Evolutionary conservation across 108 stramenopile genomes (phyloP).

Genomic region (Chaetoceros tenuissimus): DNA sequence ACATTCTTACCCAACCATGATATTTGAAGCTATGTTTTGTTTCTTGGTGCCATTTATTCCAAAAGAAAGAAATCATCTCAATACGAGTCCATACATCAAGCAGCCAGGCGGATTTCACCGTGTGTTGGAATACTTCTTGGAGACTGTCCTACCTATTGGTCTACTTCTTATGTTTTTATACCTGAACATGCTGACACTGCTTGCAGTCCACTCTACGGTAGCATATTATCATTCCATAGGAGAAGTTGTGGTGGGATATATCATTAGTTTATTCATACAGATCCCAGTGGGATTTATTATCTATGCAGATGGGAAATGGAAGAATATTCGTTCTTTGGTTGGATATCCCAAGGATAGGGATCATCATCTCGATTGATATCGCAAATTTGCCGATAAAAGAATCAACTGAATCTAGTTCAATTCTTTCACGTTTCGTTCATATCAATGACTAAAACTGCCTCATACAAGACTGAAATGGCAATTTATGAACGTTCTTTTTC

Average conservation of each 20-base stretch:
- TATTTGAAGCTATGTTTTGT: conserved; percentile 49
- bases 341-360: conserved; percentile 15
- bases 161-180: conserved; percentile 39
- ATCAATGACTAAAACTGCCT: not conserved
- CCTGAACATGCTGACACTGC: conserved; percentile 52
- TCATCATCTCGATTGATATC: not conserved
- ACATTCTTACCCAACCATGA: conserved; percentile 56
- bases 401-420: not conserved
- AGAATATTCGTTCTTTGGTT: conserved; percentile 4
- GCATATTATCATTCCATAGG: conserved; percentile 62
- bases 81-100: not conserved
- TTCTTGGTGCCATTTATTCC: conserved; percentile 35
- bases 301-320: conserved; percentile 22
- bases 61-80: not conserved
- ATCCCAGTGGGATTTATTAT: conserved; percentile 42
- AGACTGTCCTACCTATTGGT: conserved; percentile 12
- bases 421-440: not conserved
- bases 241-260: conserved; percentile 61
- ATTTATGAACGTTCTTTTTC: not conserved
- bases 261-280: conserved; percentile 53
- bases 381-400: not conserved
- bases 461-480: not conserved
- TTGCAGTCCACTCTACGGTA: conserved; percentile 57
- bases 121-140: not conserved
- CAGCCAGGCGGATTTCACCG: not conserved